A percentile compares a stretch with the other conserved stretches of the same genome.
These are phyloP conservation scores for Lichtheimia ramosa DNA, from an alignment of 371 early-diverging fungal genomes.

Conservation along the genomic window DNA sequence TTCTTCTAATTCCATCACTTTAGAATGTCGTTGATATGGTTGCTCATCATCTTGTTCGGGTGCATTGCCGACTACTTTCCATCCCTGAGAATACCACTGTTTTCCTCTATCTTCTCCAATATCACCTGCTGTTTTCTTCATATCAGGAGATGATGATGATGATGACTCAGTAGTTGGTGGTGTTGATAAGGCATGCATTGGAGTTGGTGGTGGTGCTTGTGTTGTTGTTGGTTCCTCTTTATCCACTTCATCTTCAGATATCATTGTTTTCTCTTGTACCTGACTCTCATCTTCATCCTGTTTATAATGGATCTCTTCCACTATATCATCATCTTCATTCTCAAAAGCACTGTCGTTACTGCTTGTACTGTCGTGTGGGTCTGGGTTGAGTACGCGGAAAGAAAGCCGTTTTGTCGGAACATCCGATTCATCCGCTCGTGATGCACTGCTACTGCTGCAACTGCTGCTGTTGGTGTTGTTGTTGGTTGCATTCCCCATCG, in stretches of 20 bases:
- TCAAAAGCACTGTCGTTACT: not conserved
- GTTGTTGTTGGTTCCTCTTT: not conserved
- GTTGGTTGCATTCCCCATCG: not conserved
- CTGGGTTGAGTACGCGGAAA: slow-evolving; percentile 9
- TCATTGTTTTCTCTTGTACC: not conserved
- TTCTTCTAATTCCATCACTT: slow-evolving; percentile 2
- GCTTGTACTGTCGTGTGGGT: not conserved
- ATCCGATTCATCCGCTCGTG: not conserved
- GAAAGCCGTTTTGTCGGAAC: slow-evolving; percentile 4
- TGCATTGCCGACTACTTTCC: slow-evolving; percentile 1
- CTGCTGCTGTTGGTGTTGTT: too few species aligned
- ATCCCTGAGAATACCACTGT: slow-evolving; percentile 2
- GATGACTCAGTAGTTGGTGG: slow-evolving; percentile 8
- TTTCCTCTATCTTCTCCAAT: not conserved
- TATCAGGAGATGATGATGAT: not conserved
- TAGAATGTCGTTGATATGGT: slow-evolving; percentile 2
- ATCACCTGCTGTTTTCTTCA: not conserved
- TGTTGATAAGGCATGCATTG: slow-evolving; percentile 4
- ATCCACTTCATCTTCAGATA: not conserved
- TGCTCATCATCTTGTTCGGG: not conserved
- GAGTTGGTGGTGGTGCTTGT: slow-evolving; percentile 4
- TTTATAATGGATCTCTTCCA: slow-evolving; percentile 6
- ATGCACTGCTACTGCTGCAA: not conserved
- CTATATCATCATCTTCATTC: slow-evolving; percentile 1
- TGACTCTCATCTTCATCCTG: not conserved